A percentile compares a stretch with the other conserved stretches of the same genome.
phyloP scores from a whole-genome alignment of 2,329 filamentous ascomycete species.

The Fusarium napiforme region DNA sequence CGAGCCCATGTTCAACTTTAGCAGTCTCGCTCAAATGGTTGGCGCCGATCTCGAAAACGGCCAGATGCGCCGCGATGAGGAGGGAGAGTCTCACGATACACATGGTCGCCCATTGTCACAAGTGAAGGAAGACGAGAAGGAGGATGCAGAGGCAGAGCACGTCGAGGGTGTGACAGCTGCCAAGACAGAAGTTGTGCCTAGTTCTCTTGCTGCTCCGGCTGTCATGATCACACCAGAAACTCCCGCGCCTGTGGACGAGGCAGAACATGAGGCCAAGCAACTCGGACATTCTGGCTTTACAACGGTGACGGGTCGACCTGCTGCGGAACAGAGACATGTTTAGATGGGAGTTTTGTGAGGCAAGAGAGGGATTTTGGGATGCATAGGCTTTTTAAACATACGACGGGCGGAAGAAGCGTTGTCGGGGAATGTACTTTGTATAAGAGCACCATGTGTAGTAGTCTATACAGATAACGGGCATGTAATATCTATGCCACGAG shows the following conservation, averaged over 20 bases:
- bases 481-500: slow-evolving; percentile 24
- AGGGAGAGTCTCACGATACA: slow-evolving; percentile 38
- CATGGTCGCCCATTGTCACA: slow-evolving; percentile 49
- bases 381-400: slow-evolving; percentile 3
- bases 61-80: slow-evolving; percentile 48
- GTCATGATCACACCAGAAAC: slow-evolving; percentile 63
- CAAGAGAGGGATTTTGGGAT: slow-evolving; percentile 32
- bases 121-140: slow-evolving; percentile 53
- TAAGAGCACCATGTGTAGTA: slow-evolving; percentile 31
- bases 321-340: neutral
- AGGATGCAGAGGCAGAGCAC: slow-evolving; percentile 48
- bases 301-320: slow-evolving; percentile 36
- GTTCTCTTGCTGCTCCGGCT: slow-evolving; percentile 50
- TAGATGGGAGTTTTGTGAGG: slow-evolving; percentile 37
- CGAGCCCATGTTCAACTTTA: slow-evolving; percentile 92
- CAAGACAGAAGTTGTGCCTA: slow-evolving; percentile 2
- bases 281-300: slow-evolving; percentile 54
- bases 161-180: slow-evolving; percentile 38
- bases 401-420: neutral
- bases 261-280: slow-evolving; percentile 55
- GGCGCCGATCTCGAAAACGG: slow-evolving; percentile 68
- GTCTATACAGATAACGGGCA: slow-evolving; percentile 19
- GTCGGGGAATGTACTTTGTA: slow-evolving; percentile 41
- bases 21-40: slow-evolving; percentile 86
- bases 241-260: slow-evolving; percentile 51